phyloP scores from a whole-genome alignment of 495 filamentous ascomycete species.

The Extremus antarcticus region DNA sequence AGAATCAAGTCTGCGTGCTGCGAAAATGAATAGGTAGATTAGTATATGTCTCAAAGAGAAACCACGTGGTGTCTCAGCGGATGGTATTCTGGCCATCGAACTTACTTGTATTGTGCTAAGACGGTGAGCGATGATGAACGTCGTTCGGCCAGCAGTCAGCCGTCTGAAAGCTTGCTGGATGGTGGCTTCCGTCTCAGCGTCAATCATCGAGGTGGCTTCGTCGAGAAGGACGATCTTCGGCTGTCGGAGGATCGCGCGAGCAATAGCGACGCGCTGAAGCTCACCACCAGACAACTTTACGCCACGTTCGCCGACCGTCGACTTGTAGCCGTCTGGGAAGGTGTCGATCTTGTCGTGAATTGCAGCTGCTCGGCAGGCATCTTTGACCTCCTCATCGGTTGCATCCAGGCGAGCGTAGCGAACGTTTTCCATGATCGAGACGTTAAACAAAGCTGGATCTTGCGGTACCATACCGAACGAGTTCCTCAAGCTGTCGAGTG shows the following conservation, averaged over 20 bases:
- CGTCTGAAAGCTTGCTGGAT: conserved; percentile 55
- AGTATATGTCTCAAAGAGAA: too few species aligned
- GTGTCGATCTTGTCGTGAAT: conserved; percentile 30
- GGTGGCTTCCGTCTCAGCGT: conserved; percentile 51
- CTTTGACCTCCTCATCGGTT: conserved; percentile 45
- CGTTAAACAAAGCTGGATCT: conserved; percentile 59
- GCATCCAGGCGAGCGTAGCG: conserved; percentile 50
- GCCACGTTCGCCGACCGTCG: conserved; percentile 51
- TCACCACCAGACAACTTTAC: conserved; percentile 67
- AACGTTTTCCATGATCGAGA: conserved; percentile 64
- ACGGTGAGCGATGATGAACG: conserved; percentile 41
- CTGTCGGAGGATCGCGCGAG: conserved; percentile 43
- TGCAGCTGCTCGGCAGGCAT: conserved; percentile 55
- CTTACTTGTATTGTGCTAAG: conserved; percentile 57
- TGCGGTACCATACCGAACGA: conserved; percentile 62
- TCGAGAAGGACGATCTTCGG: conserved; percentile 44
- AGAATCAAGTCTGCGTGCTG: conserved; percentile 59
- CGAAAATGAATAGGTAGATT: too few species aligned
- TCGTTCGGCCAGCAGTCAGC: conserved; percentile 25
- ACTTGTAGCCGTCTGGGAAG: conserved; percentile 49
- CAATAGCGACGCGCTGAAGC: conserved; percentile 66
- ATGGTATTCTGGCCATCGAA: too few species aligned
- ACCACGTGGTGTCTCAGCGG: too few species aligned
- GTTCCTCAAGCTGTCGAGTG: conserved; percentile 52
- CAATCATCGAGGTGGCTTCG: conserved; percentile 45